A percentile compares a stretch with the other conserved stretches of the same genome.
These are phyloP conservation scores for Ulota crispa DNA, from an alignment of 225 moss, liverwort and hornwort genomes.

Conservation along the genomic window DNA sequence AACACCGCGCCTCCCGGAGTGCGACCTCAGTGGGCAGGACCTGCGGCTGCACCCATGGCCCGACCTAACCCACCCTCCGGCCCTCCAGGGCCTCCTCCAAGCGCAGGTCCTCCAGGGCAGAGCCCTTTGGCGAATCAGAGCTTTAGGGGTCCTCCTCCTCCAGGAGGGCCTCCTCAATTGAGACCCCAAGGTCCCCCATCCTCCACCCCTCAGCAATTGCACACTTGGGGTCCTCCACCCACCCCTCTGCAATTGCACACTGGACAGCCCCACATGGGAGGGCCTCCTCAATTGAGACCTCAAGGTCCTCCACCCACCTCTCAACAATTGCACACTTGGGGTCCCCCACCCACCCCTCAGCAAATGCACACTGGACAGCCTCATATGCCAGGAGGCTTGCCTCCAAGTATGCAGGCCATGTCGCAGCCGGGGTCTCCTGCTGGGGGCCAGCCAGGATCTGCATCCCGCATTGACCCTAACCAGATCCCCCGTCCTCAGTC, in stretches of 20 bases:
- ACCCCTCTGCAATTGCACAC: too few species aligned
- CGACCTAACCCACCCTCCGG: slow-evolving; percentile 40
- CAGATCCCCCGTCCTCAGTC: slow-evolving; percentile 97
- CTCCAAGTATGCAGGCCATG: slow-evolving; percentile 64
- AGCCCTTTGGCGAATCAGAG: slow-evolving; percentile 35
- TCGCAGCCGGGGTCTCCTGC: slow-evolving; percentile 93
- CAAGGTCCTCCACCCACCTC: slow-evolving; percentile 24
- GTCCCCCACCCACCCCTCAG: too few species aligned
- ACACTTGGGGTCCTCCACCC: too few species aligned
- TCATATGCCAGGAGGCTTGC: slow-evolving; percentile 65
- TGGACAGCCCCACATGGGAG: background rate
- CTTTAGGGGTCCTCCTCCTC: slow-evolving; percentile 44
- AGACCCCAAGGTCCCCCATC: slow-evolving; percentile 32
- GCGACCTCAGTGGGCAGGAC: slow-evolving; percentile 43
- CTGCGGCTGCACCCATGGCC: slow-evolving; percentile 27
- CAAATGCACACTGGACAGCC: too few species aligned
- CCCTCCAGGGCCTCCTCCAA: slow-evolving; percentile 46
- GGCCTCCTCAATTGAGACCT: slow-evolving; percentile 43
- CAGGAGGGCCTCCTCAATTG: slow-evolving; percentile 45
- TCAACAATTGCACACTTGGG: slow-evolving; percentile 31
- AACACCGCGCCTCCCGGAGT: slow-evolving; percentile 35
- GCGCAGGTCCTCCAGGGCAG: slow-evolving; percentile 39
- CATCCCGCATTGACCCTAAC: slow-evolving; percentile 96
- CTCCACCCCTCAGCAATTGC: slow-evolving; percentile 45
- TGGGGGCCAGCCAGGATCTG: slow-evolving; percentile 68